Conservation (phyloP, 2,329 filamentous ascomycete genomes). For the Torrubiellomyces zombiae region DNA sequence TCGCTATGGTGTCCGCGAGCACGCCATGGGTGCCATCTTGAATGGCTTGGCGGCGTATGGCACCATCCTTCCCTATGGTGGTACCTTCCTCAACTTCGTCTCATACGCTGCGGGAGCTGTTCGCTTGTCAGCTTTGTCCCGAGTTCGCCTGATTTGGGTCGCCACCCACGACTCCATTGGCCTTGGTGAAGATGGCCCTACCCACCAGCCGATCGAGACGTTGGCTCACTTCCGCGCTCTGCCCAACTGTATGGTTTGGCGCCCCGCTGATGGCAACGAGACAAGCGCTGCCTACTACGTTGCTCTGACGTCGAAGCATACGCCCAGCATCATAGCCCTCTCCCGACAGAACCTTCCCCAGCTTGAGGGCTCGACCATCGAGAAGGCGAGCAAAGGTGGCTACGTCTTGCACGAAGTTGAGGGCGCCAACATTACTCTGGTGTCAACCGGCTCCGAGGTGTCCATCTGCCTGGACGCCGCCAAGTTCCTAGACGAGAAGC, state of each 20-base stretch:
- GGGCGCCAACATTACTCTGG: conserved; percentile 71
- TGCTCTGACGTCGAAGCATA: conserved; percentile 74
- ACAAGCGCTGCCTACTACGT: conserved; percentile 95
- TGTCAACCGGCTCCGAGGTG: conserved; percentile 94
- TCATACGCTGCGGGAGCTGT: conserved; percentile 93
- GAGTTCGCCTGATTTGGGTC: conserved; percentile 82
- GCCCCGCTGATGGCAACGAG: conserved; percentile 96
- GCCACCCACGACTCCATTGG: conserved; percentile 98
- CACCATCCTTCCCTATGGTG: conserved; percentile 80
- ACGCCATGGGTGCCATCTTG: conserved; percentile 82
- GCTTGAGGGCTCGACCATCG: conserved; percentile 83
- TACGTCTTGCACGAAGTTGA: conserved; percentile 79
- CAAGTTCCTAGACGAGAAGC: conserved; percentile 79
- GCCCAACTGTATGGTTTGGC: conserved; percentile 99
- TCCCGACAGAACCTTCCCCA: conserved; percentile 98
- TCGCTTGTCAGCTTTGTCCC: conserved; percentile 83
- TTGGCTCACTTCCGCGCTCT: conserved; percentile 96
- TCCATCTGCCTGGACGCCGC: conserved; percentile 82
- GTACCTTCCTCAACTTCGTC: conserved; percentile 99
- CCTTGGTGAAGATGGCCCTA: conserved; percentile 95
- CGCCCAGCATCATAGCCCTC: conserved; percentile 82
- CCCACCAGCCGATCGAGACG: conserved; percentile 97
- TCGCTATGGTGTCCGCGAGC: conserved; percentile 83
- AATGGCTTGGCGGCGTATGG: conserved; percentile 94
- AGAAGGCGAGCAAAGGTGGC: conserved; percentile 83